Base-by-base conservation (phyloP, 345 rosid species). In the Cardiospermum halicacabum region DNA sequence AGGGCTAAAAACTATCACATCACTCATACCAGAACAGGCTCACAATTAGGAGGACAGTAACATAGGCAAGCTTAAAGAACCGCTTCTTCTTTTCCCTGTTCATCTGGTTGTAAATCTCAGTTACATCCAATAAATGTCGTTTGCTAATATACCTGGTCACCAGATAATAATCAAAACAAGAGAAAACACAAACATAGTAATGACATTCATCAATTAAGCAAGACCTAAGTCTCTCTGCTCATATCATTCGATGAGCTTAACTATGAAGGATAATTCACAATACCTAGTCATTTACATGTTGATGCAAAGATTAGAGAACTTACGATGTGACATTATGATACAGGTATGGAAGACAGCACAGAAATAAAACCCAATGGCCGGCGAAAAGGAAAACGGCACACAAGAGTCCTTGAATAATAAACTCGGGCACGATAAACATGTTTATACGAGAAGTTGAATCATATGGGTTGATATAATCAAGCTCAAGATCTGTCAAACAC, bases 41-140 rank as follows among this genome's bases (percentile, higher is more conserved):
- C 5, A 75, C 65, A 31, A 75, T 55, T 51, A 81, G 68, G 56
- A 78, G 77, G 60, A 49, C 22, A 49, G 80, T 66, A 54, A 84
- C 68, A 70, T 85, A 80, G 69, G 55, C 60, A 37, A 82, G 77
- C 74, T 80, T 85, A 73, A 62, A 75, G 58, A 80, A 75, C 43
- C 89, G 78, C 22, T 51, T 74, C 74, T 72, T 73, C 82, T 82
- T 85, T 67, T 82, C 89, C 77, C 75, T 45, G n/a, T 30, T 58
- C 16, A 85, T 74, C 69, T 69, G 54, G 64, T 77, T 84, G 71
- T 78, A 82, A 28, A 85, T 82, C 79, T 85, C 87, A 10, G 85
- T 82, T 56, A 85, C 82, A 66, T 85, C 83, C 67, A 82, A 26
- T 31, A 74, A 63, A 72, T 85, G 80, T 58, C 66, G 62, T 47